Conservation (phyloP, 176 grass and related monocot genomes). For the Avena insularis region DNA sequence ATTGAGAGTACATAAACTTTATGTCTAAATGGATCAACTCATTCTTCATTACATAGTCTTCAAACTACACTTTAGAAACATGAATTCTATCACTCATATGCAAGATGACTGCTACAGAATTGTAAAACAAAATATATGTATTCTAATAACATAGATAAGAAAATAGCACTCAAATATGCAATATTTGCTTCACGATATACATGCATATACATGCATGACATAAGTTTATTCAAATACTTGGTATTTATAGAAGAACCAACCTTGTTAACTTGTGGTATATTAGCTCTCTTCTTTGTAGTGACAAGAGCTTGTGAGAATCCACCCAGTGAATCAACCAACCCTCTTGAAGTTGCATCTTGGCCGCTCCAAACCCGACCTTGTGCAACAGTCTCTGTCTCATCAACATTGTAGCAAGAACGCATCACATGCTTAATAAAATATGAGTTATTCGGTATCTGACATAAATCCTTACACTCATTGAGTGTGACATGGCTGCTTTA, state of each 20-base stretch:
- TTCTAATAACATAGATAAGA: too few relatives aligned
- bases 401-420: conserved; percentile 63
- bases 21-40: too few relatives aligned
- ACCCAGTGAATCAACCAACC: conserved; percentile 94
- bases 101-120: too few relatives aligned
- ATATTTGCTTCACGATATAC: background rate
- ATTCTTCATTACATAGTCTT: too few relatives aligned
- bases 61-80: too few relatives aligned
- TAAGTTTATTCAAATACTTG: background rate
- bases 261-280: conserved; percentile 81
- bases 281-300: conserved; percentile 94
- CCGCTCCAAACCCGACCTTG: conserved; percentile 98
- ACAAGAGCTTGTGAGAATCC: conserved; percentile 86
- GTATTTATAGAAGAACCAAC: conserved; percentile 47
- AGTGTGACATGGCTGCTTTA: conserved; percentile 93
- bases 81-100: too few relatives aligned
- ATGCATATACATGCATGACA: background rate
- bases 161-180: too few relatives aligned
- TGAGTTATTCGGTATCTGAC: conserved; percentile 27
- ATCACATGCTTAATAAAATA: conserved; percentile 40
- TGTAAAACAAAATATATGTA: too few relatives aligned
- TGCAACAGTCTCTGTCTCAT: conserved; percentile 93
- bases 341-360: conserved; percentile 83
- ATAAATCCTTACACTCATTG: conserved; percentile 78
- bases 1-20: too few relatives aligned